Evolutionary conservation across 2,329 filamentous ascomycete species (phyloP).

Genomic region (Zasmidium citrigriseum): DNA sequence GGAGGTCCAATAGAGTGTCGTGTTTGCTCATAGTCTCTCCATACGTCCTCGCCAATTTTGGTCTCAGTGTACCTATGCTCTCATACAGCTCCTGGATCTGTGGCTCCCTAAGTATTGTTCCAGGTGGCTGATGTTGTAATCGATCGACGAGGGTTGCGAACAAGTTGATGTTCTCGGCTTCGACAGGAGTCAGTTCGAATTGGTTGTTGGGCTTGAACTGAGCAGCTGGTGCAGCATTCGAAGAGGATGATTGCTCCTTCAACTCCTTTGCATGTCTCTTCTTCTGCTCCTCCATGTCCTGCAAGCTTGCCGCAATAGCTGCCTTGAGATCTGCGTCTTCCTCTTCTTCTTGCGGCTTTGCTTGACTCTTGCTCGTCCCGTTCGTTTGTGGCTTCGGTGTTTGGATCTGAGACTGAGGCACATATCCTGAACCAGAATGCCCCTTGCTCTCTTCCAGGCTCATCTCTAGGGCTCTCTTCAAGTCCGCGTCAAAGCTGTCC

Average conservation of each 20-base stretch:
- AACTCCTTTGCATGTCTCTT: constrained; percentile 81
- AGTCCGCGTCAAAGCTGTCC: constrained; percentile 89
- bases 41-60: constrained; percentile 92
- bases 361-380: constrained; percentile 30
- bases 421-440: constrained; percentile 69
- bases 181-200: constrained; percentile 88
- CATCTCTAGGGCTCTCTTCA: constrained; percentile 93
- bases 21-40: constrained; percentile 99
- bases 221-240: constrained; percentile 55
- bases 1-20: constrained; percentile 88
- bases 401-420: constrained; percentile 54
- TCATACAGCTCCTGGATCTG: constrained; percentile 98
- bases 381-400: constrained; percentile 33
- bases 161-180: constrained; percentile 96
- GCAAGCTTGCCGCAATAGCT: constrained; percentile 89
- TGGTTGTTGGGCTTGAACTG: constrained; percentile 77
- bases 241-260: constrained; percentile 64
- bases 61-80: constrained; percentile 88
- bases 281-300: constrained; percentile 98
- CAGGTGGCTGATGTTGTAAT: constrained; percentile 89
- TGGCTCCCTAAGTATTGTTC: constrained; percentile 92
- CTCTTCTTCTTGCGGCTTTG: constrained; percentile 63
- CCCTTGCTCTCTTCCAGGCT: constrained; percentile 89
- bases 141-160: constrained; percentile 93
- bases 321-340: constrained; percentile 92